Conservation (phyloP, 139 green algal genomes). For the Tetraselmis chui region DNA sequence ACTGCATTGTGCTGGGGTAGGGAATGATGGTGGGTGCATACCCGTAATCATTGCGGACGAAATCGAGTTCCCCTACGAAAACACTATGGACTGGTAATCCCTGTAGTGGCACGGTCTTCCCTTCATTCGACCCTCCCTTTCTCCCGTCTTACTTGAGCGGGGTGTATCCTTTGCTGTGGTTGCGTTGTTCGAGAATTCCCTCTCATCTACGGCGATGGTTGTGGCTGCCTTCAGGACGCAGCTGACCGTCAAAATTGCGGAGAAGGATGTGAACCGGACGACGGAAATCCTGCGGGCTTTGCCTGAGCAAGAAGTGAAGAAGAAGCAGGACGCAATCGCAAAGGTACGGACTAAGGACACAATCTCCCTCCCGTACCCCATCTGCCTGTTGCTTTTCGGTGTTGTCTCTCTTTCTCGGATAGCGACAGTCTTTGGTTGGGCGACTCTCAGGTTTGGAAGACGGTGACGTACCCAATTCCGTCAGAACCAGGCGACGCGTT, state of each 20-base stretch:
- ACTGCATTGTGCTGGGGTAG: not conserved
- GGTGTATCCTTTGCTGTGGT: too few species aligned
- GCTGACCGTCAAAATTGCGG: constrained; percentile 1
- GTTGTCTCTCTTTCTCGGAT: too few species aligned
- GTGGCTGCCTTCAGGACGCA: not conserved
- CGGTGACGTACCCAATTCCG: constrained; percentile 8
- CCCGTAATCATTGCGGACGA: constrained; percentile 32
- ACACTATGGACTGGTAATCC: constrained; percentile 21
- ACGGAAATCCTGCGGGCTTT: not conserved
- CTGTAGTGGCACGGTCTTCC: too few species aligned
- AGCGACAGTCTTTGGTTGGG: too few species aligned
- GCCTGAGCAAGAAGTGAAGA: not conserved
- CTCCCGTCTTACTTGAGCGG: too few species aligned
- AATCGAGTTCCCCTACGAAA: constrained; percentile 34
- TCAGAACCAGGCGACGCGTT: constrained; percentile 16
- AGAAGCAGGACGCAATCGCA: not conserved
- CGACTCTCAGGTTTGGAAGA: constrained; percentile 15
- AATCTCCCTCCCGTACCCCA: not conserved
- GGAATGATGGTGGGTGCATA: constrained; percentile 33
- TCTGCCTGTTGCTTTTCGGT: too few species aligned
- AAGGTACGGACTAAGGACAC: too few species aligned
- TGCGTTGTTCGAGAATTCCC: too few species aligned
- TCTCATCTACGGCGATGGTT: too few species aligned
- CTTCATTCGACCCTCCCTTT: too few species aligned
- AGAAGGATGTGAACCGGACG: constrained; percentile 7